Evolutionary conservation across 2,329 filamentous ascomycete genomes (phyloP).

Genomic region (Chrysosporium queenslandicum): DNA sequence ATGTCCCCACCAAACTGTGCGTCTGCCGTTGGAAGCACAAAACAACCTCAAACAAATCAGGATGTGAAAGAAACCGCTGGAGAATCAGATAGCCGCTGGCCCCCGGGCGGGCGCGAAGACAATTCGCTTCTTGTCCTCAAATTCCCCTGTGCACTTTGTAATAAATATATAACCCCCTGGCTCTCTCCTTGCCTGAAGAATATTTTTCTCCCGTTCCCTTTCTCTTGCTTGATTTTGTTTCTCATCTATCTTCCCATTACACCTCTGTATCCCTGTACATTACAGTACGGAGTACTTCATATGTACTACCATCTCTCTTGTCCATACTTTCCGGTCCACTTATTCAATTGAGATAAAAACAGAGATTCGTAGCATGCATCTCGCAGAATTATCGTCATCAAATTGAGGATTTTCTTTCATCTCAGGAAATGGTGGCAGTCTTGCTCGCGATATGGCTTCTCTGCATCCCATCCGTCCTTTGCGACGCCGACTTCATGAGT

Average conservation of each 20-base stretch:
- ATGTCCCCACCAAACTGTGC: background rate
- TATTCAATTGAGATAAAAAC: background rate
- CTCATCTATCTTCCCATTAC: background rate
- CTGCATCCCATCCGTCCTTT: constrained; percentile 15
- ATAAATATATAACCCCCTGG: background rate
- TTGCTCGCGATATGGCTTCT: constrained; percentile 11
- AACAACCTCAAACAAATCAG: constrained; percentile 6
- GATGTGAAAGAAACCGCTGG: background rate
- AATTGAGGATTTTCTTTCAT: background rate
- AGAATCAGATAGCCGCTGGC: constrained; percentile 5
- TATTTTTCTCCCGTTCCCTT: background rate
- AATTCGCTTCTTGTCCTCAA: background rate
- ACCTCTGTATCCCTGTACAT: background rate
- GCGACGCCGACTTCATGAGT: constrained; percentile 16
- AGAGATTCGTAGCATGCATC: background rate
- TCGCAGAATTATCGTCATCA: background rate
- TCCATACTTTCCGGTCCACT: background rate
- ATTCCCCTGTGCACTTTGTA: background rate
- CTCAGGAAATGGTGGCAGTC: constrained; percentile 7
- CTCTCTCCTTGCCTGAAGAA: too few species aligned
- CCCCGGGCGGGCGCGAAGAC: background rate
- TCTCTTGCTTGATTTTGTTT: background rate
- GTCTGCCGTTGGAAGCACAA: background rate
- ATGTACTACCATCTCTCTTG: too few species aligned
- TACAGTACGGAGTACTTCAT: too few species aligned